Evolutionary conservation across 164 flowering plant genomes (phyloP), one percentile per base, ranked within the genome.

Genomic region (Annona cherimola): DNA sequence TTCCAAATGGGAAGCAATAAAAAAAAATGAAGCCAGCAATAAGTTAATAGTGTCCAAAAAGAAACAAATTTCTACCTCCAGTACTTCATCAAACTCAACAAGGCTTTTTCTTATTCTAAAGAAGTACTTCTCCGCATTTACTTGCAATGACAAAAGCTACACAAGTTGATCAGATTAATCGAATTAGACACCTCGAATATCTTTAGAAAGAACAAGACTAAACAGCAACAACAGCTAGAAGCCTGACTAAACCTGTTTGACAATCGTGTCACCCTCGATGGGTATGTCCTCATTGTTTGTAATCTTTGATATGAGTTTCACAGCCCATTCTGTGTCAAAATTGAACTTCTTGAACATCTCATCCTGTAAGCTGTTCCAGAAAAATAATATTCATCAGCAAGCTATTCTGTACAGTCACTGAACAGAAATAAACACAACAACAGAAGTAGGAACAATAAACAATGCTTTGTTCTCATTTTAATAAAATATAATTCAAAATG

Each of bases 281-380:
- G 99, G 99, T 63, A 90, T 70, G 78, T 87, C 91, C 77, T 91
- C 98, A 74, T 88, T 85, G 84, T 90, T 83, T 74, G 89, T 89
- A 64, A 95, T 86, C 78, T 66, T 87, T 63, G 99, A 87, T 76
- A 93, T 91, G 68, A 95, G 89, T 67, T 76, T 84, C 57, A 95
- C 96, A 54, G 97, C 99, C 99, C 98, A 95, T 75, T 89, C 92
- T 41, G 90, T 90, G 75, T 95, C 96, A 76, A 90, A 91, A 84
- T 90, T 93, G 75, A 95, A 95, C 83, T 95, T 95, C 72, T 86
- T 93, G 80, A 95, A 95, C 93, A 95, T 93, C 81, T 95, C 99
- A 83, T 95, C 99, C 83, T 93, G 96, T 84, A 95, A 86, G 82
- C 99, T 94, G 85, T 79, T 69, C 6, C 45, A 69, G 14, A 46